Conservation (phyloP, 192 early-diverging fungal genomes). For the Umbelopsis vinacea region DNA sequence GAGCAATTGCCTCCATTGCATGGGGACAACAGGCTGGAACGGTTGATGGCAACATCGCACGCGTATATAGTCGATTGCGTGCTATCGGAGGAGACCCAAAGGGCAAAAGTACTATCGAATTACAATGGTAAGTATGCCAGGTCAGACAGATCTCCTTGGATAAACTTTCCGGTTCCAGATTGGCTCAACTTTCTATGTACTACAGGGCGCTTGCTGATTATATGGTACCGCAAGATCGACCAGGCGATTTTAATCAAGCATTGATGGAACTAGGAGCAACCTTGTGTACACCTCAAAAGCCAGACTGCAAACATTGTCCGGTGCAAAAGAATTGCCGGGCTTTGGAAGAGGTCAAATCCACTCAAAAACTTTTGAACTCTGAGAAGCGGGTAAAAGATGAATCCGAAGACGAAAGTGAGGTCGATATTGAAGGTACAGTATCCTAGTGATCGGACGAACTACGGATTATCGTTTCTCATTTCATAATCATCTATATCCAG, state of each 20-base stretch:
- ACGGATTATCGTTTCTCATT: constrained; percentile 9
- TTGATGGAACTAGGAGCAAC: constrained; percentile 82
- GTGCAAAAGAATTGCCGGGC: constrained; percentile 61
- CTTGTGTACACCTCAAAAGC: constrained; percentile 71
- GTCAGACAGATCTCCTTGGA: background rate
- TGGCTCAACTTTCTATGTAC: background rate
- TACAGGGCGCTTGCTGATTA: constrained; percentile 60
- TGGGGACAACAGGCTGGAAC: constrained; percentile 63
- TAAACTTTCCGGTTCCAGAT: no score
- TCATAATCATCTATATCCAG: background rate
- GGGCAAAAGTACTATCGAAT: constrained; percentile 52
- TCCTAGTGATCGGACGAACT: background rate
- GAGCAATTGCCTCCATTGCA: constrained; percentile 73
- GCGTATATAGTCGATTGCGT: constrained; percentile 66
- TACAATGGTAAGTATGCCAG: constrained; percentile 57
- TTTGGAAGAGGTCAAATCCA: constrained; percentile 54
- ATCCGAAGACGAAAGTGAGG: constrained; percentile 5
- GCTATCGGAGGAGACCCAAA: constrained; percentile 72
- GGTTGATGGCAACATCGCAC: constrained; percentile 81
- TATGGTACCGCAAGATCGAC: constrained; percentile 56
- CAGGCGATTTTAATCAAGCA: constrained; percentile 81
- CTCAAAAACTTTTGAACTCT: background rate
- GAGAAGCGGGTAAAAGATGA: constrained; percentile 17
- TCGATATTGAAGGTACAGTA: constrained; percentile 13
- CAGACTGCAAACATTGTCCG: constrained; percentile 67